These are phyloP conservation scores for Begonia masoniana DNA, from an alignment of 306 rosid genomes.

Conservation along the genomic window DNA sequence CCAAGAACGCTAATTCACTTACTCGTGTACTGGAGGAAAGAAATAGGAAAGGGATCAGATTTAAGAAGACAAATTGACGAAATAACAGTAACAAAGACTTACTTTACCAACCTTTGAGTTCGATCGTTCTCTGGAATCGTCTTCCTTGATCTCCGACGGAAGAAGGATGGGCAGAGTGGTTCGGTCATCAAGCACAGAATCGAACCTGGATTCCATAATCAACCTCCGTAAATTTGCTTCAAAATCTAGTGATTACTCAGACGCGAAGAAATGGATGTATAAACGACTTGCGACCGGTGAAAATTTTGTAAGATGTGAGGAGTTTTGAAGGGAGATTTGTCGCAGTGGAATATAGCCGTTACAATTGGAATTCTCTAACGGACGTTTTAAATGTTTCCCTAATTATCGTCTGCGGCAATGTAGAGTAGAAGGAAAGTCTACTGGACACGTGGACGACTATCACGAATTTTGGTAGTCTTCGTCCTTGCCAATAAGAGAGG, in stretches of 20 bases:
- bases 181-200: constrained; percentile 22
- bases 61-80: too few relatives aligned
- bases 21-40: too few relatives aligned
- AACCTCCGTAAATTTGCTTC: constrained; percentile 1
- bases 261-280: neutral
- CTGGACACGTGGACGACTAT: too few relatives aligned
- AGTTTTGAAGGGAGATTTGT: neutral
- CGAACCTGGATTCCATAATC: constrained; percentile 45
- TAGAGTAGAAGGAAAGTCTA: too few relatives aligned
- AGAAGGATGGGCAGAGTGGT: constrained; percentile 7
- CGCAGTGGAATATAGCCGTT: constrained; percentile 11
- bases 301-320: constrained; percentile 1
- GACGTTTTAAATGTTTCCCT: constrained; percentile 9
- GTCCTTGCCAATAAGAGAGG: too few relatives aligned
- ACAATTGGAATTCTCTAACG: constrained; percentile 19
- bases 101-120: constrained; percentile 59
- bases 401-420: too few relatives aligned
- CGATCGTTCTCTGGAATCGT: constrained; percentile 17
- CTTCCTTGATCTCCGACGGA: constrained; percentile 20
- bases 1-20: too few relatives aligned
- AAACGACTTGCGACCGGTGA: neutral
- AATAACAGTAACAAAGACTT: neutral
- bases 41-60: too few relatives aligned
- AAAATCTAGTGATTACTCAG: constrained; percentile 4
- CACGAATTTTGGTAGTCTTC: too few relatives aligned